Evolutionary conservation across 2,329 filamentous ascomycete genomes (phyloP), one percentile per base, ranked within the genome.

Genomic region (Fusarium sp.): DNA sequence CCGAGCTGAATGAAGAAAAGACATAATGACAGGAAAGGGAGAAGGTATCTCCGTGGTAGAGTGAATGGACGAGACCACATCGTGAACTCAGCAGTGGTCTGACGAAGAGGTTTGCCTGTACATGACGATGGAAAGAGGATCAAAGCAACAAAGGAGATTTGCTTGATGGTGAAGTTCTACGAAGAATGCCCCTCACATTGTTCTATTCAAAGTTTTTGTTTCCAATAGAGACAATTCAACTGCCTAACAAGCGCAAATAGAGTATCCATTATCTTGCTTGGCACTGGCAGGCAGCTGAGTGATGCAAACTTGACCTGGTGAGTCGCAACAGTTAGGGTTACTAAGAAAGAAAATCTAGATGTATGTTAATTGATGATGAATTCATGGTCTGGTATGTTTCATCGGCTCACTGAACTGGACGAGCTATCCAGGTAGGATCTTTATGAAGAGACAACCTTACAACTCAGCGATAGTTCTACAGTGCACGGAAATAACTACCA

Each of bases 1-100:
- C 73, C 67, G 5, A 77, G 45, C 19, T 77, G 74, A 50, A 75
- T 62, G 55, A 68, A 21, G 55, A 77, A 75, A 21, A 77, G 64
- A 13, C 56, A 61, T 41, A 44, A 30, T 13, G 67, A 67, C 18
- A 77, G 69, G 19, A 76, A 71, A 5, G 65, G 70, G 10, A 76
- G 60, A 26, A 76, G 55, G 37, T 51, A 62, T 25, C 37, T 23
- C 2, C 45, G 19, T 7, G 73, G 57, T 9, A 76, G 45, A 25
- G 62, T 69, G 41, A 49, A 64, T 13, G 58, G 49, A 34, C 49
- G 62, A 30, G 59, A 43, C 37, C 53, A 43, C 67, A 74, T 73
- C 16, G 21, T 58, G 49, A 28, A 23, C 34, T 42, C n/a, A 54
- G 21, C 37, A 30, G 18, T 45, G 30, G 30, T 34, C 54, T 43